phyloP scores from a whole-genome alignment of 495 filamentous ascomycete species.

The Neurospora hispaniola region DNA sequence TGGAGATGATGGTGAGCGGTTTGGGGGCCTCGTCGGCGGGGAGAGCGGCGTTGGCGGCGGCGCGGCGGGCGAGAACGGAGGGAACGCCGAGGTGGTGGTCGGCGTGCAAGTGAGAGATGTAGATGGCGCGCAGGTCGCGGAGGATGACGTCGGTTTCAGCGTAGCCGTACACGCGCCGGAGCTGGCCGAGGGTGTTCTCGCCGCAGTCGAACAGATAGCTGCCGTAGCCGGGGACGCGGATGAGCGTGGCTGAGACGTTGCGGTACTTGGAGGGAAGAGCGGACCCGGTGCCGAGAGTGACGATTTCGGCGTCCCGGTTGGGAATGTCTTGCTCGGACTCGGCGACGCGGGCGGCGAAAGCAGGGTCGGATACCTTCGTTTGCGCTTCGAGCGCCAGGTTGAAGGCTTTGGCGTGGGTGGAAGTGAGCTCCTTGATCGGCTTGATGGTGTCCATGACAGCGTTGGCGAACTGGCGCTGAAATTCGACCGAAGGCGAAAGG shows the following conservation, averaged over 20 bases:
- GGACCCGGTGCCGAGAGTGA: conserved; percentile 83
- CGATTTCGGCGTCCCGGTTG: conserved; percentile 65
- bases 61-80: conserved; percentile 69
- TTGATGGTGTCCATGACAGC: conserved; percentile 42
- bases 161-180: conserved; percentile 59
- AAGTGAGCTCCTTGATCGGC: conserved; percentile 29
- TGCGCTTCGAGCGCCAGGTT: conserved; percentile 39
- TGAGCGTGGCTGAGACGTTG: conserved; percentile 82
- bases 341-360: conserved; percentile 28
- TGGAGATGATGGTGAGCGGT: conserved; percentile 10
- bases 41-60: neutral
- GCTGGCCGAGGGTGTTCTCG: conserved; percentile 87
- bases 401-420: conserved; percentile 31
- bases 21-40: conserved; percentile 32
- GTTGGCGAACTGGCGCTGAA: conserved; percentile 40
- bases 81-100: conserved; percentile 88
- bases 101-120: conserved; percentile 91
- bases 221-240: conserved; percentile 73
- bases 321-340: conserved; percentile 46
- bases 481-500: conserved; percentile 52
- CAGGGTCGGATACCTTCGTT: conserved; percentile 26
- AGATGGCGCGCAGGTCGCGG: conserved; percentile 69
- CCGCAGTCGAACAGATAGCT: conserved; percentile 85
- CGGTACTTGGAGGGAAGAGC: conserved; percentile 83
- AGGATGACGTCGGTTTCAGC: conserved; percentile 57